These are phyloP conservation scores for Aspergillus sparsus DNA, from an alignment of 495 filamentous ascomycete genomes.

Conservation along the genomic window DNA sequence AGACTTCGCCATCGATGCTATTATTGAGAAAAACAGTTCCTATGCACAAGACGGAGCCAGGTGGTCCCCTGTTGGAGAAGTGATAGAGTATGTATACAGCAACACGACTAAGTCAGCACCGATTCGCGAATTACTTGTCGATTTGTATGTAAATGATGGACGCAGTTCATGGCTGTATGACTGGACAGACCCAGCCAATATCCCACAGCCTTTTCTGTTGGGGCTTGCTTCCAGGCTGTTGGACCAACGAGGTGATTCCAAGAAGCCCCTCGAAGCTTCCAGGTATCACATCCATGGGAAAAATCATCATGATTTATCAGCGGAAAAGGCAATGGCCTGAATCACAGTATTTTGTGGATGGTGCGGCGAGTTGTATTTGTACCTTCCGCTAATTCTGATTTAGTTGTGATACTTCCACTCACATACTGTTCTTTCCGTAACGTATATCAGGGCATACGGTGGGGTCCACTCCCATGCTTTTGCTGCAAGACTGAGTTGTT, in stretches of 20 bases:
- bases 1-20: not conserved
- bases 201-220: slow-evolving; percentile 4
- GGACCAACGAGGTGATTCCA: not conserved
- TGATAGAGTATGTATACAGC: not conserved
- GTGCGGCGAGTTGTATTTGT: too few relatives aligned
- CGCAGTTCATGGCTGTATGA: not conserved
- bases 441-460: too few relatives aligned
- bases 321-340: not conserved
- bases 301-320: not conserved
- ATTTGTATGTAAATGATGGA: not conserved
- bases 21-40: slow-evolving; percentile 1
- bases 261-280: not conserved
- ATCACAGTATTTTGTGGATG: not conserved
- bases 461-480: too few relatives aligned
- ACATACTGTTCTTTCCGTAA: too few relatives aligned
- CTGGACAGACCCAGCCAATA: not conserved
- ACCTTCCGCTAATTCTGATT: too few relatives aligned
- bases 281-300: not conserved
- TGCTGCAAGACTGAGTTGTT: too few relatives aligned
- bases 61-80: not conserved
- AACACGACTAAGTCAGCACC: slow-evolving; percentile 1
- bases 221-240: not conserved
- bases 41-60: not conserved
- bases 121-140: slow-evolving; percentile 9
- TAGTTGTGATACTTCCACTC: too few relatives aligned